A percentile compares a stretch with the other conserved stretches of the same genome.
Conservation (phyloP, 148 eudicot genomes). For the Vaccinium corymbosum region DNA sequence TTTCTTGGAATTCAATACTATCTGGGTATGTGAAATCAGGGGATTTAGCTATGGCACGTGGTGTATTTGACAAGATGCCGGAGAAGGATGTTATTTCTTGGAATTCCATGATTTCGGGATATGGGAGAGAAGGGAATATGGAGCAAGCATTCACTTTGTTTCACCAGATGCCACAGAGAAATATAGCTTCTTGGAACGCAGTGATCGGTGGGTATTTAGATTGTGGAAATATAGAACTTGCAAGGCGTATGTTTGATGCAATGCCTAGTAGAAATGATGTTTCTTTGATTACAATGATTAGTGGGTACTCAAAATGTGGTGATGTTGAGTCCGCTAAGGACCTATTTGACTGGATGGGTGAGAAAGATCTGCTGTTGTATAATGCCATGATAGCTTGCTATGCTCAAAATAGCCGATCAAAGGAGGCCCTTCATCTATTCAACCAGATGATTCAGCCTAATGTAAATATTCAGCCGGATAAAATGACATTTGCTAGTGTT, state of each 20-base stretch:
- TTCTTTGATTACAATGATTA: conserved; percentile 65
- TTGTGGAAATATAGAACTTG: conserved; percentile 53
- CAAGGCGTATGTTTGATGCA: conserved; percentile 49
- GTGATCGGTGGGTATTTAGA: conserved; percentile 69
- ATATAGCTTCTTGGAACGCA: conserved; percentile 74
- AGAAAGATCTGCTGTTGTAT: conserved; percentile 45
- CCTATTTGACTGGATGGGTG: conserved; percentile 36
- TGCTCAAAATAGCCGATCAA: conserved; percentile 62
- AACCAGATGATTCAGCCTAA: conserved; percentile 42
- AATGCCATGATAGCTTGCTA: conserved; percentile 87
- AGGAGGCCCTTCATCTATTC: conserved; percentile 68
- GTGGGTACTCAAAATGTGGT: conserved; percentile 70
- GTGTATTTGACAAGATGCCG: conserved; percentile 59
- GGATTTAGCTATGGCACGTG: conserved; percentile 42
- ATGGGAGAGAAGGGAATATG: conserved; percentile 53
- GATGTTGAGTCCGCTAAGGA: conserved; percentile 53
- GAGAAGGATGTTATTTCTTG: conserved; percentile 64
- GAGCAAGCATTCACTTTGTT: conserved; percentile 57
- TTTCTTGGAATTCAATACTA: conserved; percentile 79
- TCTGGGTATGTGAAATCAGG: conserved; percentile 56
- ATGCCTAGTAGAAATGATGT: conserved; percentile 66
- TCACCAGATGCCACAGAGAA: conserved; percentile 57
- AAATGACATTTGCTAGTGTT: conserved; percentile 72
- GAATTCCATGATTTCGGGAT: conserved; percentile 81
- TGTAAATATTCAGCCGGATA: conserved; percentile 53